These are phyloP conservation scores for Russula abietina DNA, from an alignment of 768 basidiomycete species.

Conservation along the genomic window DNA sequence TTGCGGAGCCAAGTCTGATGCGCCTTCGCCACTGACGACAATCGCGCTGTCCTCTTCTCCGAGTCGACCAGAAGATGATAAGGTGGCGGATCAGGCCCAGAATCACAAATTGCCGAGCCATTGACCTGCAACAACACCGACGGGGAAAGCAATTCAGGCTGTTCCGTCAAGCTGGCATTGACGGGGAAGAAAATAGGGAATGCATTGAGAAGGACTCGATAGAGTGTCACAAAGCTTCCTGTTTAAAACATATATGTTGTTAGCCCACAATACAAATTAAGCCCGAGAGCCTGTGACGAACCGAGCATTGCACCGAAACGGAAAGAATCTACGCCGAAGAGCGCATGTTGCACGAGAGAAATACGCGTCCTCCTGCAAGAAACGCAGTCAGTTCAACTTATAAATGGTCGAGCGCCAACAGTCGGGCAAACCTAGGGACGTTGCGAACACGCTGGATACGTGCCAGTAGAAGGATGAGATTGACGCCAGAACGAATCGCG, in stretches of 20 bases:
- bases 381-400: not conserved
- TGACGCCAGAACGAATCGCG: conserved; percentile 75
- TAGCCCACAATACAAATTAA: too few species aligned
- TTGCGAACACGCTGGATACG: conserved; percentile 61
- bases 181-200: conserved; percentile 62
- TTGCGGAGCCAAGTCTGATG: conserved; percentile 60
- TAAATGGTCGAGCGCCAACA: too few species aligned
- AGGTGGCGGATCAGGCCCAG: conserved; percentile 18
- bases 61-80: not conserved
- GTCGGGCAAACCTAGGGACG: not conserved
- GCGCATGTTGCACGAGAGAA: conserved; percentile 68
- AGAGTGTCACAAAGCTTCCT: conserved; percentile 73
- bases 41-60: conserved; percentile 38
- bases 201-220: conserved; percentile 73
- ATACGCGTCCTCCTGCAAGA: conserved; percentile 52
- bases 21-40: conserved; percentile 58
- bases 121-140: conserved; percentile 7
- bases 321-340: conserved; percentile 78
- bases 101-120: conserved; percentile 24
- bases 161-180: conserved; percentile 18
- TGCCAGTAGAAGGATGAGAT: conserved; percentile 69
- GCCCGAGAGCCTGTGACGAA: conserved; percentile 24
- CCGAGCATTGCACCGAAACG: conserved; percentile 88
- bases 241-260: too few species aligned
- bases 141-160: not conserved